These are phyloP conservation scores for Hanseniaspora lindneri DNA, from an alignment of 805 yeast species.

Conservation along the genomic window DNA sequence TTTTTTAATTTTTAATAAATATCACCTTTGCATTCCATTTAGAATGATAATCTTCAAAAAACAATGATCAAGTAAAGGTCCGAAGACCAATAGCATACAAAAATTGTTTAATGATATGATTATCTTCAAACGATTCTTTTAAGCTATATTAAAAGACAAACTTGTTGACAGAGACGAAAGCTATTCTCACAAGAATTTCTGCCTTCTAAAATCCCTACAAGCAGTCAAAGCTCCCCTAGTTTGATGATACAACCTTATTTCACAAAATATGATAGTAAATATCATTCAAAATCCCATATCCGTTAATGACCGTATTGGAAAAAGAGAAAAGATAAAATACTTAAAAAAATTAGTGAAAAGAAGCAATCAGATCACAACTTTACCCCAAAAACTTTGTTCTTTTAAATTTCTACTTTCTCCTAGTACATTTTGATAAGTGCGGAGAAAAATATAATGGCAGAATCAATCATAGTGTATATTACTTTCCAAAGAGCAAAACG, in stretches of 20 bases:
- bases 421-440: conserved; percentile 15
- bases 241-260: conserved; percentile 16
- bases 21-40: conserved; percentile 16
- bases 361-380: background rate
- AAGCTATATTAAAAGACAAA: background rate
- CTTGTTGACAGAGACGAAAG: conserved; percentile 8
- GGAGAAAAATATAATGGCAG: conserved; percentile 15
- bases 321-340: conserved; percentile 3
- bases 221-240: conserved; percentile 10
- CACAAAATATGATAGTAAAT: conserved; percentile 13
- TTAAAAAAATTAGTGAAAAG: background rate
- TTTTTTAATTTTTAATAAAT: conserved; percentile 9
- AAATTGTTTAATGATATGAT: conserved; percentile 9
- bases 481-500: background rate
- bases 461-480: conserved; percentile 16
- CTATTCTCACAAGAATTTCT: conserved; percentile 15
- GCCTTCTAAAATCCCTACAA: conserved; percentile 9
- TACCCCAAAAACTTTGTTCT: background rate
- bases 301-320: conserved; percentile 15
- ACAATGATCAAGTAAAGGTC: conserved; percentile 15
- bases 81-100: conserved; percentile 15
- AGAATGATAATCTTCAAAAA: conserved; percentile 8
- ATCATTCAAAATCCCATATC: conserved; percentile 16
- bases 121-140: conserved; percentile 13
- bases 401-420: background rate